A percentile compares a stretch with the other conserved stretches of the same genome.
Conservation (phyloP, 106 monocot species). For the Narthecium ossifragum region DNA sequence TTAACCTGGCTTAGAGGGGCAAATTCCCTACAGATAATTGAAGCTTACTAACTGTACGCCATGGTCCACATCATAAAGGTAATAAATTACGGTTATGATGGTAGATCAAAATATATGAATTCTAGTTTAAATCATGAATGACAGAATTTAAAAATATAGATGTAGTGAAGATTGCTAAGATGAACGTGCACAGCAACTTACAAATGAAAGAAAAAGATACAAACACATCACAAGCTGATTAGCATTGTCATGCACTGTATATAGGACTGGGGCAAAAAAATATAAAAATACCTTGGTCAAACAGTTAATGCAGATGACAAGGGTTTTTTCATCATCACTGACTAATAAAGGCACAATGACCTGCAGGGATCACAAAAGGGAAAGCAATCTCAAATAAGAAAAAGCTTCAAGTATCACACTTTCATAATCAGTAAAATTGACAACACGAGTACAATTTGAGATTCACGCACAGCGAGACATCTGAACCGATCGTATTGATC, state of each 20-base stretch:
- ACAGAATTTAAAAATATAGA: too few species aligned
- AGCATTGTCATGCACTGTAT: too few species aligned
- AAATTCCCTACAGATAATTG: too few species aligned
- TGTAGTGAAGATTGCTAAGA: background rate
- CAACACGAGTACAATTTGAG: background rate
- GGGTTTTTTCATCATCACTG: conserved; percentile 90
- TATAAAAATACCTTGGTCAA: conserved; percentile 74
- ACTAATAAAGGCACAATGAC: conserved; percentile 78
- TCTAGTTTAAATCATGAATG: too few species aligned
- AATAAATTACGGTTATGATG: too few species aligned
- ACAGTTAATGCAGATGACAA: conserved; percentile 94
- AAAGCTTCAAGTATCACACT: background rate
- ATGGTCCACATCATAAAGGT: too few species aligned
- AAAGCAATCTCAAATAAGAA: background rate
- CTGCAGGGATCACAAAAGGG: conserved; percentile 32
- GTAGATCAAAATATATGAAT: too few species aligned
- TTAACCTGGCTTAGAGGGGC: too few species aligned
- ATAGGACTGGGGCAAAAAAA: too few species aligned
- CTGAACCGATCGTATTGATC: conserved; percentile 79
- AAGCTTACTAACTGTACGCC: too few species aligned
- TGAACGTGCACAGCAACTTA: background rate
- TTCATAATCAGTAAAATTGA: background rate
- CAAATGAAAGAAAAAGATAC: background rate
- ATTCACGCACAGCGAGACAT: conserved; percentile 81
- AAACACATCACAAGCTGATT: too few species aligned